Conservation (phyloP, 129 eudicot genomes). For the Centella asiatica region DNA sequence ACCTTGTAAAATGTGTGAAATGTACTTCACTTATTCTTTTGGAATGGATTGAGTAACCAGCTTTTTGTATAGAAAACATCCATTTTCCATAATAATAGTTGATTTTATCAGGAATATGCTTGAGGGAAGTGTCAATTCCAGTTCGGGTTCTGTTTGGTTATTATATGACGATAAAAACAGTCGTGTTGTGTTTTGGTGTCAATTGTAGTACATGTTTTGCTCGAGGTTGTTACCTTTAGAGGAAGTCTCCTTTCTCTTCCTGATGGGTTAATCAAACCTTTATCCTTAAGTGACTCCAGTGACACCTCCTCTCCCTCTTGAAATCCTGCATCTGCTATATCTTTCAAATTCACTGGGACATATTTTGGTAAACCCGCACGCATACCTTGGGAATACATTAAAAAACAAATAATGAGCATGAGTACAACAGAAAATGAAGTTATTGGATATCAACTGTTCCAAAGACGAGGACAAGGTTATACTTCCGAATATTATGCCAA, state of each 20-base stretch:
- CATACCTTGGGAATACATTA: conserved; percentile 52
- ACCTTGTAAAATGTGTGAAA: no score
- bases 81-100: no score
- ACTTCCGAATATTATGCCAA: not conserved
- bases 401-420: conserved; percentile 3
- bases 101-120: no score
- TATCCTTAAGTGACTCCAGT: conserved; percentile 66
- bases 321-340: conserved; percentile 75
- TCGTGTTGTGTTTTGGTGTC: no score
- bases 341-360: conserved; percentile 80
- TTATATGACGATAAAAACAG: no score
- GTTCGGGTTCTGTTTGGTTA: not conserved
- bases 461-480: not conserved
- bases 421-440: not conserved
- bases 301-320: conserved; percentile 95
- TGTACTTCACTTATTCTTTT: no score
- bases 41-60: no score
- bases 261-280: conserved; percentile 84
- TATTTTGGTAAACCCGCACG: conserved; percentile 79
- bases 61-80: no score
- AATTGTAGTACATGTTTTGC: not conserved
- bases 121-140: not conserved
- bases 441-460: not conserved
- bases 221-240: conserved; percentile 47
- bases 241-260: conserved; percentile 97